Base-by-base conservation (phyloP, 208 protist species). In the Trypanosoma vivax region DNA sequence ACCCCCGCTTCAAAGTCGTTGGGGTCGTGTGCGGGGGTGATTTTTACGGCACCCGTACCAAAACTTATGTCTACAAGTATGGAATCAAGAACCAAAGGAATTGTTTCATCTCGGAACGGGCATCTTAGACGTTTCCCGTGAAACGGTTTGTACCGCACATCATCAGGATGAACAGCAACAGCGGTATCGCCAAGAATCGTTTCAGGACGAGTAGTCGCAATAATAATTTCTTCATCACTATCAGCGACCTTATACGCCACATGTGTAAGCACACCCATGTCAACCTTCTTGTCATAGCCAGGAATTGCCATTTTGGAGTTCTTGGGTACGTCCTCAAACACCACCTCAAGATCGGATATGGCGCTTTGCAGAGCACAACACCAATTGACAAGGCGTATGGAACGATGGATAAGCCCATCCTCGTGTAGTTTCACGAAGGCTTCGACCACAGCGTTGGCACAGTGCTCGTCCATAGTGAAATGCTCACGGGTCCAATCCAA, bases 1-100 rank as follows among this genome's bases (percentile, higher is more conserved):
- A 88, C 46, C 42, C 97, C 98, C 50, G 82, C 83, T 69, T 97
- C 96, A 72, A 98, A 99, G 90, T 99, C 99, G 81, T 99, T 99
- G 21, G 79, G 91, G 83, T 99, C 99, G 71, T 99, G 99, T n/a
- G 97, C 96, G 14, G 99, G 99, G 16, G 99, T 99, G 41, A 99
- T 90, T 68, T 97, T 97, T 13, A 97, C 92, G 9, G 88, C 92
- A 72, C 98, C 98, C 37, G 98, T 99, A 34, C 98, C 99, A 73
- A 99, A 99, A 25, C 72, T 87, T 73, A 96, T 94, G 60, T 99
- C 97, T 11, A 99, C 99, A 3, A 99, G 70, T 13, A 86, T 79
- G 14, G 65, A 58, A 72, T 99, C 98, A 34, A 81, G 52, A 14
- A 99, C 88, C 40, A 99, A 97, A 16, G 97, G 98, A 39, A 99